Evolutionary conservation across 1,284 basidiomycete genomes (phyloP).

Genomic region (Moesziomyces aphidis): DNA sequence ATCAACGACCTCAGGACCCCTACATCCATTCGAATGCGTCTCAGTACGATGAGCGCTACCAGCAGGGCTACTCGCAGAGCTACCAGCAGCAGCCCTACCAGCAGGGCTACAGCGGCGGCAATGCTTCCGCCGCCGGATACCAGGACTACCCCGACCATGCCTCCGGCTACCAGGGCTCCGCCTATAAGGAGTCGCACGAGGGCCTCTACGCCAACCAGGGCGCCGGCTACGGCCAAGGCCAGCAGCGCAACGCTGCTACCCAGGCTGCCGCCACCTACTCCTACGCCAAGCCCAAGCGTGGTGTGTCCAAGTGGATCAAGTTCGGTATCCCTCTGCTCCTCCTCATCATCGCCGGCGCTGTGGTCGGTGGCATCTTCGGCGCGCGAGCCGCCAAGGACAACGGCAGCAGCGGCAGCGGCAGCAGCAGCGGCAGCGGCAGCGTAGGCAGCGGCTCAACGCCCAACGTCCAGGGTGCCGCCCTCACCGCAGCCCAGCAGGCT

Average conservation of each 20-base stretch:
- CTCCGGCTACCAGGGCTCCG: constrained; percentile 42
- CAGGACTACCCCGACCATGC: constrained; percentile 45
- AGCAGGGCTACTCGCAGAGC: constrained; percentile 33
- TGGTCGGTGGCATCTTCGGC: constrained; percentile 82
- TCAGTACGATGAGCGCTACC: constrained; percentile 62
- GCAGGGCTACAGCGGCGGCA: constrained; percentile 22
- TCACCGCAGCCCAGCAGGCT: constrained; percentile 73
- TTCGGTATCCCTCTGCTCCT: constrained; percentile 55
- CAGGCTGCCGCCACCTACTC: constrained; percentile 57
- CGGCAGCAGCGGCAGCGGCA: constrained; percentile 67
- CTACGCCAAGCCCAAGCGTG: constrained; percentile 59
- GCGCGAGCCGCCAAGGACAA: constrained; percentile 70
- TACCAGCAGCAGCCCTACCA: constrained; percentile 26
- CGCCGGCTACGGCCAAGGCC: constrained; percentile 20
- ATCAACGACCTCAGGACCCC: constrained; percentile 56
- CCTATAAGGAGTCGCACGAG: constrained; percentile 39
- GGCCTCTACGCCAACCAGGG: constrained; percentile 38
- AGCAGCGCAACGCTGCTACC: constrained; percentile 32
- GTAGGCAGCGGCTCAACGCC: constrained; percentile 25
- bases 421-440: constrained; percentile 56
- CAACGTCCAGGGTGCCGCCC: constrained; percentile 45
- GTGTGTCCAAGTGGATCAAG: constrained; percentile 60
- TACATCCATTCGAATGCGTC: constrained; percentile 64
- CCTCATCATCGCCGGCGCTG: constrained; percentile 71
- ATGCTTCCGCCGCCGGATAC: constrained; percentile 29